Percentiles rank a stretch among this genome's conserved stretches.
Evolutionary conservation across 2,329 filamentous ascomycete species (phyloP).

Genomic region (Colletotrichum lini): DNA sequence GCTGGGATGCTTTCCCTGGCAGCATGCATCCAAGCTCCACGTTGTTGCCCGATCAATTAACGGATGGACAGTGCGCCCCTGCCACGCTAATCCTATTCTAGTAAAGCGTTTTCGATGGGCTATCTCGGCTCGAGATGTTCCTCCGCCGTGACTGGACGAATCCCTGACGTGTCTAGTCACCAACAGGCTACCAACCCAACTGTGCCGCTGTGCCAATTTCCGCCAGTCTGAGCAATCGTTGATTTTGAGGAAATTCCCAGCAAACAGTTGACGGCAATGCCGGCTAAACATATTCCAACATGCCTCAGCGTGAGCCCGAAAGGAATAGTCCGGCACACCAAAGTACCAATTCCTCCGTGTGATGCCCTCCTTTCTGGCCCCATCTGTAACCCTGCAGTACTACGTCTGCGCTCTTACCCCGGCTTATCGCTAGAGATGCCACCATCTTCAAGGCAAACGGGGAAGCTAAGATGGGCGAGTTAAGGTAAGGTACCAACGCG

Average conservation of each 20-base stretch:
- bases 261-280: conserved; percentile 3
- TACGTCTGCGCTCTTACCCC: conserved; percentile 15
- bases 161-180: conserved; percentile 10
- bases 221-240: neutral
- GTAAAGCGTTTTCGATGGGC: neutral
- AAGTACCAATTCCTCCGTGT: neutral
- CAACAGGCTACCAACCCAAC: neutral
- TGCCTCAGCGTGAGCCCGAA: neutral
- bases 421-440: neutral
- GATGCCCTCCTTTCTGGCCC: conserved; percentile 14
- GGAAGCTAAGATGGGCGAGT: conserved; percentile 4
- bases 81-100: neutral
- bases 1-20: neutral
- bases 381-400: neutral
- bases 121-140: conserved; percentile 16
- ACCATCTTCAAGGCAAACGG: neutral
- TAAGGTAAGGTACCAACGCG: conserved; percentile 10
- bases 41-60: conserved; percentile 10
- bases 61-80: neutral
- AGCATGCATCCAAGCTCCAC: neutral
- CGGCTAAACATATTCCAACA: conserved; percentile 9
- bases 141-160: conserved; percentile 20
- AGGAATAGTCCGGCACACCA: conserved; percentile 7
- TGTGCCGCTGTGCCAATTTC: conserved; percentile 37
- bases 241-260: conserved; percentile 10